Base-by-base conservation (phyloP, 1,139 yeast genomes). In the Geotrichum fermentans region DNA sequence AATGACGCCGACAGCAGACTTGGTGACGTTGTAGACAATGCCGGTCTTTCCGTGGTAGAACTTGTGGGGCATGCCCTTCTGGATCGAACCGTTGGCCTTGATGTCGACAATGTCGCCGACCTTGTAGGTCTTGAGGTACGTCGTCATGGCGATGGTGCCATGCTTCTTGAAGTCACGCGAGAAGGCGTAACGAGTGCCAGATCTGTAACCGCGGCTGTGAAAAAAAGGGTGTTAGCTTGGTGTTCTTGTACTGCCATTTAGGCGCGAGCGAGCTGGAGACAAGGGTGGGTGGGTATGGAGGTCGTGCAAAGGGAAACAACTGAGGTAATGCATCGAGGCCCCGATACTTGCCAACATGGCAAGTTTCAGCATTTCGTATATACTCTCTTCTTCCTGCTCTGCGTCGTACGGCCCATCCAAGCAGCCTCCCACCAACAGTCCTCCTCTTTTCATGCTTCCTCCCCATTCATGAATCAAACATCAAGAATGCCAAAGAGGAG, bases 1-100 rank as follows among this genome's bases (percentile, higher is more conserved):
- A 72, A 92, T 87, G 67, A 92, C 95, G 83, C 98, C 98, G 63
- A 92, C 97, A 60, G 98, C 80, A 59, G 96, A 78, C 82, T 87
- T 92, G 83, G 98, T 92, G 65, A 92, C 94, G 83, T 92, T 92
- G 95, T 82, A 92, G 63, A 92, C 83, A 66, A 90, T 88, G 83
- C 98, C 98, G 64, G 98, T 92, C 85, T 89, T 92, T 78, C 98
- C 98, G 82, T 90, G 97, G 96, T 92, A 92, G 85, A 82, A 90
- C 82, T 92, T 92, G 89, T 88, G 96, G 74, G 98, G 98, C 97
- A 92, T 89, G 86, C 98, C 97, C 83, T 90, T 89, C 77, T 92
- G 97, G 80, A 90, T 81, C 66, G 98, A 82, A 56, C 96, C 97
- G 75, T 92, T 92, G 76, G 95, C 98, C 80, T 88, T 90, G 80